Evolutionary conservation across 2,329 filamentous ascomycete species (phyloP).

Genomic region (Epicoccum nigrum): DNA sequence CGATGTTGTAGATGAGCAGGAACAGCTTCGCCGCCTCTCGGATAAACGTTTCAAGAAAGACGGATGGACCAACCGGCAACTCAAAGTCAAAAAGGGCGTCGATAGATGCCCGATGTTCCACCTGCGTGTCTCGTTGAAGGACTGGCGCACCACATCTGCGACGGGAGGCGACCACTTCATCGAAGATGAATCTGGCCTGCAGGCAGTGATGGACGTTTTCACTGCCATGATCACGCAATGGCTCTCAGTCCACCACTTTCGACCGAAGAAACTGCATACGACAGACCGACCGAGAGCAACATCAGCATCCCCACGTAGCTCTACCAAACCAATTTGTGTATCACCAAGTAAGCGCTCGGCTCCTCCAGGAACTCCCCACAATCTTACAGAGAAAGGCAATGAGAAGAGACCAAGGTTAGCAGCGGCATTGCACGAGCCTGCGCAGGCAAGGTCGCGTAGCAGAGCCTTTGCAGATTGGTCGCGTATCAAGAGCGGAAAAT

Average conservation of each 20-base stretch:
- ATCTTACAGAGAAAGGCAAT: neutral
- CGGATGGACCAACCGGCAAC: conserved; percentile 58
- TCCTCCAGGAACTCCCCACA: neutral
- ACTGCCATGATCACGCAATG: conserved; percentile 74
- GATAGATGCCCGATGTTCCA: conserved; percentile 92
- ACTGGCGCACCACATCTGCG: conserved; percentile 8
- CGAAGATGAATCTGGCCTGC: conserved; percentile 49
- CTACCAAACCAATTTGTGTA: neutral
- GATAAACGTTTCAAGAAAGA: conserved; percentile 55
- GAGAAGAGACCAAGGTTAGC: conserved; percentile 33
- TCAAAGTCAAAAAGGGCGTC: conserved; percentile 67
- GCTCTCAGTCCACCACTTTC: conserved; percentile 73
- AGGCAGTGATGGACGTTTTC: conserved; percentile 68
- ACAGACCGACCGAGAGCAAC: conserved; percentile 11
- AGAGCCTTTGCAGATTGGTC: conserved; percentile 49
- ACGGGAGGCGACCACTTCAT: conserved; percentile 32
- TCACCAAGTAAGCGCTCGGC: neutral
- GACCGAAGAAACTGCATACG: conserved; percentile 53
- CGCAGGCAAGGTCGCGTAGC: conserved; percentile 2
- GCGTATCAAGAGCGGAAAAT: conserved; percentile 52
- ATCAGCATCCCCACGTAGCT: neutral
- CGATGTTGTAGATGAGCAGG: conserved; percentile 42
- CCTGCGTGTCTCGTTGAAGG: conserved; percentile 65
- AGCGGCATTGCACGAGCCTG: neutral
- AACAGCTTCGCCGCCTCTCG: conserved; percentile 44